These are phyloP conservation scores for Beauveria sp. DNA, from an alignment of 2,329 filamentous ascomycete species.

Conservation along the genomic window DNA sequence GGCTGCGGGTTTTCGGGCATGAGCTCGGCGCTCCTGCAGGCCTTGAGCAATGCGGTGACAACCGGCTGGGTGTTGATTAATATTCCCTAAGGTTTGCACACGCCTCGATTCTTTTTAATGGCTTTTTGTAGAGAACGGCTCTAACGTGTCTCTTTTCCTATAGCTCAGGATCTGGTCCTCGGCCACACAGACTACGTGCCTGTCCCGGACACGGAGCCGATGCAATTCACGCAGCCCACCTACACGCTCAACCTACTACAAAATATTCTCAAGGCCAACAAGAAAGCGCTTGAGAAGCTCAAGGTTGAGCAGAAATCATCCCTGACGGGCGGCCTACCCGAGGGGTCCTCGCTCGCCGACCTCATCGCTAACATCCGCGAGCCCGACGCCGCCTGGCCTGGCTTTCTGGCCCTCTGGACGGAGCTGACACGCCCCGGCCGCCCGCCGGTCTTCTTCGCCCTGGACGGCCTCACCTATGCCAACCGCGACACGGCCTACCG, in stretches of 20 bases:
- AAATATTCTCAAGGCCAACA: constrained; percentile 66
- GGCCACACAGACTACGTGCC: constrained; percentile 74
- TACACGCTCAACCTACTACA: constrained; percentile 70
- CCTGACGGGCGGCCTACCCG: constrained; percentile 35
- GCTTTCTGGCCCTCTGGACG: constrained; percentile 73
- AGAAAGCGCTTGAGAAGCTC: constrained; percentile 48
- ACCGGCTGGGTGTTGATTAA: constrained; percentile 85
- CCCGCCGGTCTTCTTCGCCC: constrained; percentile 59
- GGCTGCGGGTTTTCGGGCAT: too few species aligned
- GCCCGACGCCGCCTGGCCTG: constrained; percentile 67
- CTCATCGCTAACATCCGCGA: constrained; percentile 67
- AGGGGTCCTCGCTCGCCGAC: constrained; percentile 57
- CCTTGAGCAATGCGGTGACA: constrained; percentile 70
- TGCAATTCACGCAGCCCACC: constrained; percentile 67
- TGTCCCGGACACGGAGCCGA: constrained; percentile 48
- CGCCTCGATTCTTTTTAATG: neutral
- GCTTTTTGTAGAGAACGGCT: neutral
- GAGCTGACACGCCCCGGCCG: constrained; percentile 57
- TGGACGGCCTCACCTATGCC: constrained; percentile 75
- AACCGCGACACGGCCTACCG: constrained; percentile 75
- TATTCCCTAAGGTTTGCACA: constrained; percentile 70
- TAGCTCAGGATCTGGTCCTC: constrained; percentile 73
- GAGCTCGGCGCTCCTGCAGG: too few species aligned
- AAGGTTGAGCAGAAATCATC: constrained; percentile 38
- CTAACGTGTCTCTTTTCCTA: neutral